Conservation (phyloP, 306 rosid genomes). For the Medicago lupulina region DNA sequence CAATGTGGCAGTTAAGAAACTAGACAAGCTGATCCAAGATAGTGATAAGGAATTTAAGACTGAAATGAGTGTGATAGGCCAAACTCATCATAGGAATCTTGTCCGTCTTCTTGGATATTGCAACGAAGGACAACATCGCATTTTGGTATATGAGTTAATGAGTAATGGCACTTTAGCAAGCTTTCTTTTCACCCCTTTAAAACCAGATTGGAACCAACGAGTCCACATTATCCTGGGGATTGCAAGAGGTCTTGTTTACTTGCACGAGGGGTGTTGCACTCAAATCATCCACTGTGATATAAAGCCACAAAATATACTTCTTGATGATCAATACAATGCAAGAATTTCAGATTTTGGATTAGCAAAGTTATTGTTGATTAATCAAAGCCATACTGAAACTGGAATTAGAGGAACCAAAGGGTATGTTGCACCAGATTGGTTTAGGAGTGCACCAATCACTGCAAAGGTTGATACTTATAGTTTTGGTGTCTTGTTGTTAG, state of each 20-base stretch:
- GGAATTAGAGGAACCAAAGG: conserved; percentile 43
- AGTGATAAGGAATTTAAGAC: conserved; percentile 40
- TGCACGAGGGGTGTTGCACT: conserved; percentile 40
- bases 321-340: conserved; percentile 38
- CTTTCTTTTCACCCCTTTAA: conserved; percentile 24
- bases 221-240: conserved; percentile 11
- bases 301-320: conserved; percentile 33
- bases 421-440: conserved; percentile 44
- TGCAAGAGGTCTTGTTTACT: conserved; percentile 42
- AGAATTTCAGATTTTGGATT: conserved; percentile 43
- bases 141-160: conserved; percentile 39
- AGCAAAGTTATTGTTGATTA: conserved; percentile 31
- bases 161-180: conserved; percentile 43
- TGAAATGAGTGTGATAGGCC: conserved; percentile 36
- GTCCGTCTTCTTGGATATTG: conserved; percentile 44
- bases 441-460: conserved; percentile 33
- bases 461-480: conserved; percentile 37
- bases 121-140: conserved; percentile 34
- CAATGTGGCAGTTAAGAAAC: conserved; percentile 42
- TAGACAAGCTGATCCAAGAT: conserved; percentile 28
- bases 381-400: conserved; percentile 31
- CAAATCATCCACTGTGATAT: conserved; percentile 44
- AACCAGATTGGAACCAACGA: conserved; percentile 34
- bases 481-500: conserved; percentile 30
- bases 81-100: conserved; percentile 41